Evolutionary conservation across 257 asterid species (phyloP), one percentile per base, ranked within the genome.

Genomic region (Striga asiatica): DNA sequence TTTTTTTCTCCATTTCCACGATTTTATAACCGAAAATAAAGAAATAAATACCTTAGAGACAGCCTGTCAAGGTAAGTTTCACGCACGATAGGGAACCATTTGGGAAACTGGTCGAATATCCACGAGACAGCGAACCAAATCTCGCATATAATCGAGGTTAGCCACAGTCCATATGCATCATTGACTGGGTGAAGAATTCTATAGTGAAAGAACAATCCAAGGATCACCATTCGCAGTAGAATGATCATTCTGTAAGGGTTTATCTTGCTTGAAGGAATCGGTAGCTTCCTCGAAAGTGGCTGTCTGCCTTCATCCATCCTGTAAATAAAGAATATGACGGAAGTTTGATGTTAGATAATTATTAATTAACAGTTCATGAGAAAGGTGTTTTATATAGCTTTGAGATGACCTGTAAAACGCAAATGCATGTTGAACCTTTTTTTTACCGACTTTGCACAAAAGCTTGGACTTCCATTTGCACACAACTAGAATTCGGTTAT

Each of bases 221-320:
- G 83, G 68, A 89, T 67, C 6, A 60, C 93, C 76, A 89, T 67
- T 6, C 98, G 94, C 32, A 89, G 55, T 32, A 89, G 51, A 75
- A 89, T 89, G 77, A 84, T 59, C 43, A 89, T 68, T 71, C 98
- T 73, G 81, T 89, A 89, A 7, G 98, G 98, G 63, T 69, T 89
- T 55, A 86, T 88, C 85, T 58, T 86, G 94, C 98, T 91, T 3
- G 96, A 86, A 64, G 94, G 72, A 62, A 91, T 75, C 4, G 96
- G 95, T 45, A 69, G 52, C 78, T 91, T 91, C 65, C 98, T 76
- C 2, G 98, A 86, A 60, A 91, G 96, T 5, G 98, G 98, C 37
- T 91, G 98, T 69, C 98, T 76, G 59, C 98, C 98, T 80, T 91
- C 96, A 42, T 91, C 98, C 96, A 77, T 81, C 88, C 98, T 91